A percentile compares a stretch with the other conserved stretches of the same genome.
phyloP scores from a whole-genome alignment of 192 early-diverging fungal genomes.

The Oehlia diaphana region DNA sequence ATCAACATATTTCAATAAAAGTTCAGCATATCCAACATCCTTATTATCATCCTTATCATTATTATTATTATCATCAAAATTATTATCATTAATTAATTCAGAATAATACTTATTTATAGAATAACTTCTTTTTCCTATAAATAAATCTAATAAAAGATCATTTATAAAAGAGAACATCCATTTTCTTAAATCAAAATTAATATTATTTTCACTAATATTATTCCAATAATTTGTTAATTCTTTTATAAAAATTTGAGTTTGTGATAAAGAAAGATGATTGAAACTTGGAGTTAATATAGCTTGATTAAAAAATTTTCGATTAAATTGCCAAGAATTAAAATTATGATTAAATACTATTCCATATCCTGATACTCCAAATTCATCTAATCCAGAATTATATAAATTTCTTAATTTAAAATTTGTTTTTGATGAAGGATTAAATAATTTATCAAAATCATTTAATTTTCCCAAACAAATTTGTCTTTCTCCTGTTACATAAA shows the following conservation, averaged over 20 bases:
- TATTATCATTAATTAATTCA: too few relatives aligned
- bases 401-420: background rate
- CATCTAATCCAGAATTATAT: background rate
- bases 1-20: too few relatives aligned
- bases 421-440: background rate
- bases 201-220: background rate
- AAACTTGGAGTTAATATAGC: background rate
- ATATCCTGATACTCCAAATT: background rate
- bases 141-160: background rate
- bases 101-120: too few relatives aligned
- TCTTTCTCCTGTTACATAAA: background rate
- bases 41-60: too few relatives aligned
- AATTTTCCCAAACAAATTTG: background rate
- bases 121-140: too few relatives aligned
- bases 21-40: too few relatives aligned
- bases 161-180: background rate
- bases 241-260: background rate
- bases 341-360: background rate
- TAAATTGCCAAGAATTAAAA: conserved; percentile 5
- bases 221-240: background rate
- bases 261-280: background rate
- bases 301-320: conserved; percentile 7
- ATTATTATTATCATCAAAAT: too few relatives aligned
- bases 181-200: background rate
- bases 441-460: background rate